A percentile compares a stretch with the other conserved stretches of the same genome.
phyloP scores from a whole-genome alignment of 768 basidiomycete genomes.

The Serpula lacrymans region DNA sequence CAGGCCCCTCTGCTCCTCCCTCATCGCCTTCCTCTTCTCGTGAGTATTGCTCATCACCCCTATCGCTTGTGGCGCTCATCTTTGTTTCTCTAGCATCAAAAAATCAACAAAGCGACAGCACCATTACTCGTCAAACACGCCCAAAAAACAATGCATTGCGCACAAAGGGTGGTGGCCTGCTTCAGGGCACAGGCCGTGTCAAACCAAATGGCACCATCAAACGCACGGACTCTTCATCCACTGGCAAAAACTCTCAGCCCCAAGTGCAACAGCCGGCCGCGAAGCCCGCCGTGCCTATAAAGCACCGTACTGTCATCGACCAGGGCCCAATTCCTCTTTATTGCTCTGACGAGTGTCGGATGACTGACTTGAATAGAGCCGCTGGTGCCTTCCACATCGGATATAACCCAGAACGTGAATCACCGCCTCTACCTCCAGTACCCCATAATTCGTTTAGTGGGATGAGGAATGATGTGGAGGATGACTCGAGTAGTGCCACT shows the following conservation, averaged over 20 bases:
- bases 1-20: constrained; percentile 29
- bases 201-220: constrained; percentile 58
- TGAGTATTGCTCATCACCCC: constrained; percentile 19
- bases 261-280: constrained; percentile 19
- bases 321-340: constrained; percentile 79
- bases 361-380: constrained; percentile 49
- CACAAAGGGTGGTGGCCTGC: constrained; percentile 47
- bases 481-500: constrained; percentile 36
- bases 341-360: constrained; percentile 75
- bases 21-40: constrained; percentile 39
- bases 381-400: constrained; percentile 40
- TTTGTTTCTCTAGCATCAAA: constrained; percentile 16
- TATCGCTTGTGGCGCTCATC: background rate
- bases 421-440: constrained; percentile 37
- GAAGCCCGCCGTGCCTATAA: constrained; percentile 32
- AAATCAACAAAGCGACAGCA: constrained; percentile 23
- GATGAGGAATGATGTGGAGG: constrained; percentile 31
- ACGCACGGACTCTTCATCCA: constrained; percentile 24
- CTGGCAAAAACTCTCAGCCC: constrained; percentile 15
- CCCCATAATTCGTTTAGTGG: constrained; percentile 36
- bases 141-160: constrained; percentile 35
- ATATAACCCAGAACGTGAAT: constrained; percentile 44
- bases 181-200: constrained; percentile 62
- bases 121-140: constrained; percentile 25
- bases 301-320: constrained; percentile 71